Percentiles rank a stretch among this genome's conserved stretches.
Evolutionary conservation across 2,329 filamentous ascomycete species (phyloP).

Genomic region (Trichoderma sp.): DNA sequence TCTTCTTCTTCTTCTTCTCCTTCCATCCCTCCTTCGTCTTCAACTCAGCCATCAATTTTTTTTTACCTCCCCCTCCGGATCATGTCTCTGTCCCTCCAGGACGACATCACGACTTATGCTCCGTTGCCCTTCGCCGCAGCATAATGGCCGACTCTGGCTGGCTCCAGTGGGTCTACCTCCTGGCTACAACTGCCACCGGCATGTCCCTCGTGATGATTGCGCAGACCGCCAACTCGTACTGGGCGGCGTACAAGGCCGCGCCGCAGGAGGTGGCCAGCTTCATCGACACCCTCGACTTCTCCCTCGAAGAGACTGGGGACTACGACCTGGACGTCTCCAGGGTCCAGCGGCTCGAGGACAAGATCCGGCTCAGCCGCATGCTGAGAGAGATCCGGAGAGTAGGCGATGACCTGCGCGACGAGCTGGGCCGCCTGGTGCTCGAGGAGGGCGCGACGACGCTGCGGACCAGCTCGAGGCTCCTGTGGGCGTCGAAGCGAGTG

Average conservation of each 20-base stretch:
- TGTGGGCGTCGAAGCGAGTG: conserved; percentile 60
- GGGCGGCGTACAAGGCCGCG: conserved; percentile 59
- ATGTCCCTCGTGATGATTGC: conserved; percentile 58
- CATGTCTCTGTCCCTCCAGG: conserved; percentile 21
- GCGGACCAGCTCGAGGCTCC: conserved; percentile 52
- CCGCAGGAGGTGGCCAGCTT: conserved; percentile 61
- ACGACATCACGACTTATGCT: conserved; percentile 30
- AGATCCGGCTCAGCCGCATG: conserved; percentile 59
- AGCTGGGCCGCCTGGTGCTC: conserved; percentile 56
- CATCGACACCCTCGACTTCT: conserved; percentile 63
- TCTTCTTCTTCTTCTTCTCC: conserved; percentile 9
- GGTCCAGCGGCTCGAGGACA: conserved; percentile 62
- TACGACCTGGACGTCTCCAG: conserved; percentile 63
- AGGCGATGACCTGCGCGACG: conserved; percentile 63
- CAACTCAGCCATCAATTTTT: not conserved
- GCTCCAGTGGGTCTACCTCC: conserved; percentile 60
- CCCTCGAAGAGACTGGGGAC: conserved; percentile 64
- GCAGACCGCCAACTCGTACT: conserved; percentile 56
- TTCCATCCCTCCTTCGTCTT: not conserved
- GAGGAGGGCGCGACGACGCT: conserved; percentile 48
- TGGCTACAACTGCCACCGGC: conserved; percentile 60
- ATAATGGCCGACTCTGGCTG: conserved; percentile 55
- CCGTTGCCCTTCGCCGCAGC: conserved; percentile 36
- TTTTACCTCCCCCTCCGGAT: conserved; percentile 1
- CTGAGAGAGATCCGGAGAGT: conserved; percentile 64